Conservation (phyloP, 371 early-diverging fungal genomes). For the Syncephalis fuscata region DNA sequence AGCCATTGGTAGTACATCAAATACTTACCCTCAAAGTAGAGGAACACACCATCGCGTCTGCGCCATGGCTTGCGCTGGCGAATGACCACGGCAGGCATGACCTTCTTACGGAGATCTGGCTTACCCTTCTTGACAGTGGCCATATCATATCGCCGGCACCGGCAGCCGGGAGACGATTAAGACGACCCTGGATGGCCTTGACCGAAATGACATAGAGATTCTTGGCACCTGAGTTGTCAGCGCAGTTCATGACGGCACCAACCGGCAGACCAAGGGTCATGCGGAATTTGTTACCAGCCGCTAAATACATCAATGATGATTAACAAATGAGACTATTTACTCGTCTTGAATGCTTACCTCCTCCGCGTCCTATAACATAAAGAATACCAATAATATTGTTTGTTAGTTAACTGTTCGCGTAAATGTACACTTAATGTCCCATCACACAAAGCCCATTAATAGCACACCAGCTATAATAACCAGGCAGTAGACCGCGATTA, state of each 20-base stretch:
- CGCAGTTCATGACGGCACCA: conserved; percentile 99
- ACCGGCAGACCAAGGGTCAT: conserved; percentile 99
- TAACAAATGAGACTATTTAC: not conserved
- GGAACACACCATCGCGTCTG: conserved; percentile 97
- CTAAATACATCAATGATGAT: conserved; percentile 4
- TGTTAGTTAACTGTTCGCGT: too few species aligned
- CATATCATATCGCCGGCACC: conserved; percentile 99
- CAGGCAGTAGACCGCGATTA: too few species aligned
- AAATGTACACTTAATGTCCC: too few species aligned
- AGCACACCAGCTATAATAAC: too few species aligned
- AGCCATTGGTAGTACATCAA: too few species aligned
- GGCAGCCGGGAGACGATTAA: conserved; percentile 98
- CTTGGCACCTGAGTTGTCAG: conserved; percentile 99
- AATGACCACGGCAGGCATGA: conserved; percentile 98
- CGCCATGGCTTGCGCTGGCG: conserved; percentile 99
- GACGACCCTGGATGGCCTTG: conserved; percentile 89
- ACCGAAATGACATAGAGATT: conserved; percentile 99
- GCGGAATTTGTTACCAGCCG: conserved; percentile 92
- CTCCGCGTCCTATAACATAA: conserved; percentile 13
- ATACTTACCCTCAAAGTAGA: conserved; percentile 67
- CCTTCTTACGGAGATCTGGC: conserved; percentile 99
- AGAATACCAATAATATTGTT: too few species aligned
- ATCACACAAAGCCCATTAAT: too few species aligned
- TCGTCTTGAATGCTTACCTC: conserved; percentile 6
- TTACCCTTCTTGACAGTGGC: conserved; percentile 99